phyloP scores from a whole-genome alignment of 257 asterid genomes.

The Nicotiana undulata region DNA sequence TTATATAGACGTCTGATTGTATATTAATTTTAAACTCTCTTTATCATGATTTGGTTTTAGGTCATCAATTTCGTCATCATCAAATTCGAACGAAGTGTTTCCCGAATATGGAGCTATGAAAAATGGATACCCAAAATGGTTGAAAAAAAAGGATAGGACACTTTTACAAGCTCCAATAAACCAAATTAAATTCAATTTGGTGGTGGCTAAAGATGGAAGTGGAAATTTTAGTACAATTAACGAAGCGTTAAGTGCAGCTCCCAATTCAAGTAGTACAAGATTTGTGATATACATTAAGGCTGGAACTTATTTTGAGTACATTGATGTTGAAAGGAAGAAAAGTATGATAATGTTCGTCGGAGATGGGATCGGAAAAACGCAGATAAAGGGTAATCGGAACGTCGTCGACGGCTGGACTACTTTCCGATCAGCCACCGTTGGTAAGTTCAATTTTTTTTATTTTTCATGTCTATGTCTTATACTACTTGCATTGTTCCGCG shows the following conservation, averaged over 20 bases:
- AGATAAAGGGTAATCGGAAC: constrained; percentile 73
- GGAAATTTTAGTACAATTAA: constrained; percentile 65
- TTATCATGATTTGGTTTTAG: background rate
- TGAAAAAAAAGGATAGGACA: constrained; percentile 44
- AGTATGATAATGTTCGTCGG: constrained; percentile 58
- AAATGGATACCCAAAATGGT: constrained; percentile 60
- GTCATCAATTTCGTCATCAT: background rate
- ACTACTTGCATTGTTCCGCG: too few species aligned
- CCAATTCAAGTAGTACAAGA: constrained; percentile 53
- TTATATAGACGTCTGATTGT: too few species aligned
- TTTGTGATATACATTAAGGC: constrained; percentile 70
- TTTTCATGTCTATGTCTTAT: background rate
- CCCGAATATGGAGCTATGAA: constrained; percentile 32
- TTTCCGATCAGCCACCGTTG: constrained; percentile 79
- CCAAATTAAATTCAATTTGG: constrained; percentile 30
- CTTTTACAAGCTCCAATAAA: constrained; percentile 47
- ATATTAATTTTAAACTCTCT: background rate
- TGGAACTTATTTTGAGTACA: constrained; percentile 73
- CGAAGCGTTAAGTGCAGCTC: constrained; percentile 59
- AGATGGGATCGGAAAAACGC: constrained; percentile 82
- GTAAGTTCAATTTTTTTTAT: constrained; percentile 26
- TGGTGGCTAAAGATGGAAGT: constrained; percentile 75
- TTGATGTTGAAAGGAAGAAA: constrained; percentile 50
- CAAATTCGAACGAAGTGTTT: constrained; percentile 7
- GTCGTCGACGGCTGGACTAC: constrained; percentile 92